Conservation (phyloP, 306 rosid species). For the Biancaea sappan region DNA sequence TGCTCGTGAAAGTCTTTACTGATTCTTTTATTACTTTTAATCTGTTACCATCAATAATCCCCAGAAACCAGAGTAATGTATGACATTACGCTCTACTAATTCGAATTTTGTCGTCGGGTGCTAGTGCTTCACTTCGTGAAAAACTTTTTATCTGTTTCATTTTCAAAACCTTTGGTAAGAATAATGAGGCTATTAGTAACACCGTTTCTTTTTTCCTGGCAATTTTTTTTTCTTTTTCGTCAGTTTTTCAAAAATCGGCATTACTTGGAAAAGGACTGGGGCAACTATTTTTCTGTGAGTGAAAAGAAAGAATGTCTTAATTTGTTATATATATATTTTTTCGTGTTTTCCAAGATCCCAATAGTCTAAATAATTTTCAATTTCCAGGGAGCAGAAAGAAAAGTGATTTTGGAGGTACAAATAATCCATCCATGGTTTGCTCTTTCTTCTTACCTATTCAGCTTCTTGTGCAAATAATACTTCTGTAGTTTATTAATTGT, state of each 20-base stretch:
- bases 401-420: slow-evolving; percentile 79
- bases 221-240: slow-evolving; percentile 12
- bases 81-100: not conserved
- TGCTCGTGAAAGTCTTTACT: not conserved
- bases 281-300: slow-evolving; percentile 83
- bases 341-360: not conserved
- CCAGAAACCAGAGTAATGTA: not conserved
- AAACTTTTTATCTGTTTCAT: not conserved
- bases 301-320: slow-evolving; percentile 12
- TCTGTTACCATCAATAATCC: not conserved
- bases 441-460: not conserved
- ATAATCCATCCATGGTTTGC: not conserved
- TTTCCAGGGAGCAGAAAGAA: slow-evolving; percentile 67
- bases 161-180: slow-evolving; percentile 3
- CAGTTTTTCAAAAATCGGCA: slow-evolving; percentile 93
- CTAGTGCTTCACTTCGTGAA: slow-evolving; percentile 6
- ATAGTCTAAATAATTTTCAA: slow-evolving; percentile 22
- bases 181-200: slow-evolving; percentile 21
- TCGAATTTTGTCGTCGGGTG: slow-evolving; percentile 14
- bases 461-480: not conserved
- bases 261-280: slow-evolving; percentile 96
- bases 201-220: not conserved
- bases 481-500: not conserved
- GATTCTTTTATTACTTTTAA: not conserved
- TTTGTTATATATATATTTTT: not conserved